A percentile compares a stretch with the other conserved stretches of the same genome.
Conservation (phyloP, 805 yeast species). For the Sugiyamaella mastotermitis region DNA sequence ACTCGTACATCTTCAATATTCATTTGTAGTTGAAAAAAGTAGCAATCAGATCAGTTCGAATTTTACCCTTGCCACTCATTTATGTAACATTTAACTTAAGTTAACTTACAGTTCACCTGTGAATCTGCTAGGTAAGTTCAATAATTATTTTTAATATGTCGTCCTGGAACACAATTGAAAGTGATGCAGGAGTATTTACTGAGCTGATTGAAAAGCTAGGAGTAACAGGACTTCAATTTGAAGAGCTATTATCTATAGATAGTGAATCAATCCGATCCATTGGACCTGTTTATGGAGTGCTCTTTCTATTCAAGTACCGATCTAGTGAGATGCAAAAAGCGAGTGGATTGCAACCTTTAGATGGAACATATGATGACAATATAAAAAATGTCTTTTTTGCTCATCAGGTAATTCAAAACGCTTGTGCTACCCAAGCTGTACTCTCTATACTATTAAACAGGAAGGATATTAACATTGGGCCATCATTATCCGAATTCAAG, state of each 20-base stretch:
- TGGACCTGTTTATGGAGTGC: constrained; percentile 49
- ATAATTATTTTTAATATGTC: constrained; percentile 17
- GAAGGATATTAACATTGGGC: constrained; percentile 41
- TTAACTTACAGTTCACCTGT: too few relatives aligned
- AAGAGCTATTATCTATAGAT: constrained; percentile 52
- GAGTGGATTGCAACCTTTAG: too few relatives aligned
- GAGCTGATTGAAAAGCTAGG: constrained; percentile 53
- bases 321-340: constrained; percentile 29
- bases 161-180: constrained; percentile 61
- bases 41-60: not conserved
- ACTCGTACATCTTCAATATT: too few relatives aligned
- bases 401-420: constrained; percentile 57
- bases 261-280: constrained; percentile 25
- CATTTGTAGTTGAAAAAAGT: too few relatives aligned
- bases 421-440: constrained; percentile 72
- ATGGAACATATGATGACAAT: constrained; percentile 36
- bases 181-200: constrained; percentile 63
- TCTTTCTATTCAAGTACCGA: constrained; percentile 58
- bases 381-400: constrained; percentile 47
- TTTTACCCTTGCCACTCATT: constrained; percentile 1
- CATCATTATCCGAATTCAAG: constrained; percentile 41
- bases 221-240: constrained; percentile 48
- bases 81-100: too few relatives aligned
- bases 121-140: not conserved
- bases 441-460: constrained; percentile 49